phyloP scores from a whole-genome alignment of 495 filamentous ascomycete genomes.

The Monascus purpureus region DNA sequence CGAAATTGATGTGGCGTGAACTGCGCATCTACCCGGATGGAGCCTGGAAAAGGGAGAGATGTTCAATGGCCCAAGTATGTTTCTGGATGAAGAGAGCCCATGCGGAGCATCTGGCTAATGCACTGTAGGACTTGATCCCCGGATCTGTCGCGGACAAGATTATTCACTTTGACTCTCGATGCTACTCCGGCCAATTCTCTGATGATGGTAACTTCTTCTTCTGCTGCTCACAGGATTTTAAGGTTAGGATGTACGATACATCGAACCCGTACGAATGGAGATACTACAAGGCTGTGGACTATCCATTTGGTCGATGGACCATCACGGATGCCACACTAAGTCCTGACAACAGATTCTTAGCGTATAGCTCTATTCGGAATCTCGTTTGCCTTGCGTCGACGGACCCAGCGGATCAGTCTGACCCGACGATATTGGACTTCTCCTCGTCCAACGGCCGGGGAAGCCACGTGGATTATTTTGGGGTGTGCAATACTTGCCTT shows the following conservation, averaged over 20 bases:
- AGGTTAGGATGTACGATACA: conserved; percentile 93
- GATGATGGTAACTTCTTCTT: conserved; percentile 98
- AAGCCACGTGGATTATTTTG: conserved; percentile 30
- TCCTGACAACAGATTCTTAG: conserved; percentile 82
- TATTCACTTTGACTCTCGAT: conserved; percentile 70
- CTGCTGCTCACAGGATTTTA: conserved; percentile 84
- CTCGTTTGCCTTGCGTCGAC: conserved; percentile 77
- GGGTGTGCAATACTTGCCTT: conserved; percentile 24
- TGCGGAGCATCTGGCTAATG: conserved; percentile 3
- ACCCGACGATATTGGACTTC: conserved; percentile 66
- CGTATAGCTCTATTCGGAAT: conserved; percentile 73
- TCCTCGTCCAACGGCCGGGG: conserved; percentile 30
- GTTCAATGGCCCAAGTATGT: conserved; percentile 51
- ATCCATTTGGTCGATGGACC: conserved; percentile 84
- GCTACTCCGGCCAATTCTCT: conserved; percentile 93
- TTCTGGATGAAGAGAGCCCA: not conserved
- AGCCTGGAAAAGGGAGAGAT: conserved; percentile 39
- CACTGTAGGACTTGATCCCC: conserved; percentile 44
- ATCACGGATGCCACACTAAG: conserved; percentile 88
- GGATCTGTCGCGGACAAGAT: conserved; percentile 69
- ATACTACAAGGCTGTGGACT: conserved; percentile 84
- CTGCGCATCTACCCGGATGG: conserved; percentile 46
- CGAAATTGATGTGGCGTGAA: conserved; percentile 64
- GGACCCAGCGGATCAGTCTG: conserved; percentile 63
- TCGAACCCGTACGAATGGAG: conserved; percentile 92